phyloP scores from a whole-genome alignment of 2,329 filamentous ascomycete species.

The Apiospora hydei region DNA sequence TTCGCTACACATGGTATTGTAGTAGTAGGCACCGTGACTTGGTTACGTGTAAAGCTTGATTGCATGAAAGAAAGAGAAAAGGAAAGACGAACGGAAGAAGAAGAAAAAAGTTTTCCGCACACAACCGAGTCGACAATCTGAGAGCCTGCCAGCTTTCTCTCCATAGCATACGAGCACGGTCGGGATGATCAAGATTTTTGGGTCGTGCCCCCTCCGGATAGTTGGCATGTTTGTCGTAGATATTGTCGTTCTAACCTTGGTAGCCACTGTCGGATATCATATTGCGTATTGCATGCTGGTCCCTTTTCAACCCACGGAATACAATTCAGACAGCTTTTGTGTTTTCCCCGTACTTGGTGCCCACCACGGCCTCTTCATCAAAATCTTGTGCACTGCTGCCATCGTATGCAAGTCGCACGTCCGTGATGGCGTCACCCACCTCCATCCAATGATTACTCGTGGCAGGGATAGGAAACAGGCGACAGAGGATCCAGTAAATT shows the following conservation, averaged over 20 bases:
- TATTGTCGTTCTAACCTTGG: neutral
- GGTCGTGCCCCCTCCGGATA: neutral
- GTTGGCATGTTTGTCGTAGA: neutral
- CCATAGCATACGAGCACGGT: neutral
- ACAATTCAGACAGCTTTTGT: neutral
- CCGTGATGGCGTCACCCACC: constrained; percentile 56
- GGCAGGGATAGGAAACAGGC: constrained; percentile 74
- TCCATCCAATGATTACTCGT: constrained; percentile 72
- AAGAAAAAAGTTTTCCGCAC: too few relatives aligned
- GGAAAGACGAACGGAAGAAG: too few relatives aligned
- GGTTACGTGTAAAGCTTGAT: neutral
- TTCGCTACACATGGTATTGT: neutral
- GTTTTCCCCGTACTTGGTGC: constrained; percentile 33
- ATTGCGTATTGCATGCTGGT: neutral
- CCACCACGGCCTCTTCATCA: constrained; percentile 46
- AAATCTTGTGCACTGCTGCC: constrained; percentile 45
- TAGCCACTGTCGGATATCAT: neutral
- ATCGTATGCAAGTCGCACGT: constrained; percentile 57
- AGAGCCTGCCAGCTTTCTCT: too few relatives aligned
- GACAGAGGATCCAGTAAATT: constrained; percentile 76
- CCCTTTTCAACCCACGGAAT: neutral
- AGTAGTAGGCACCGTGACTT: neutral
- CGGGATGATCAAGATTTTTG: neutral
- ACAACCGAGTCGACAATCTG: neutral
- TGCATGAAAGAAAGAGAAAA: neutral